phyloP scores from a whole-genome alignment of 768 basidiomycete genomes.

The Hericium alpestre region DNA sequence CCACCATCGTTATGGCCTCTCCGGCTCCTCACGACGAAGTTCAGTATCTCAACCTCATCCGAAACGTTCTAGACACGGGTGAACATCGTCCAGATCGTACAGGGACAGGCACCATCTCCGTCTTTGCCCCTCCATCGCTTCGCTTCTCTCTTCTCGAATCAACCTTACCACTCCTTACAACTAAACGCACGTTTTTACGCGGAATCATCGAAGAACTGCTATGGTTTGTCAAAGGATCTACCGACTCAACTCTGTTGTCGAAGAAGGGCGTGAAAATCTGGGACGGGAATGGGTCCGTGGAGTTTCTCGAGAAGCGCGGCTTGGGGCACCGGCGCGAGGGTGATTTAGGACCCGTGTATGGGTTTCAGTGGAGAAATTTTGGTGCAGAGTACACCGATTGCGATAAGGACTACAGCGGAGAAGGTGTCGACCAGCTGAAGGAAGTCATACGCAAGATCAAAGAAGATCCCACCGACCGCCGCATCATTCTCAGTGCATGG shows the following conservation, averaged over 20 bases:
- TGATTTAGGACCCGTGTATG: constrained; percentile 94
- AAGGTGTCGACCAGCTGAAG: constrained; percentile 86
- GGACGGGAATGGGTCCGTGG: constrained; percentile 91
- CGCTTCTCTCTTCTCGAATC: constrained; percentile 77
- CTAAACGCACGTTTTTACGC: constrained; percentile 86
- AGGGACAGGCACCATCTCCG: constrained; percentile 83
- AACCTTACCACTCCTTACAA: constrained; percentile 83
- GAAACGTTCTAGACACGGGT: constrained; percentile 63
- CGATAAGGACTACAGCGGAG: constrained; percentile 63
- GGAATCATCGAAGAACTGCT: constrained; percentile 90
- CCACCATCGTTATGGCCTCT: neutral
- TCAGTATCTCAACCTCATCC: constrained; percentile 82
- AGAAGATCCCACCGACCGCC: constrained; percentile 83
- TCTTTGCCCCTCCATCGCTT: constrained; percentile 85
- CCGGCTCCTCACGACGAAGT: constrained; percentile 57
- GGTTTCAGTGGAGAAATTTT: constrained; percentile 95
- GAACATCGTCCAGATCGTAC: constrained; percentile 83
- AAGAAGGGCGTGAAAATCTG: constrained; percentile 89
- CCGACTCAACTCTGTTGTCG: constrained; percentile 68
- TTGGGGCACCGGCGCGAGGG: constrained; percentile 79
- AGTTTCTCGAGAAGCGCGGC: constrained; percentile 78
- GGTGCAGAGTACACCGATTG: constrained; percentile 74
- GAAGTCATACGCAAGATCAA: constrained; percentile 90
- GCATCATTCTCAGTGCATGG: constrained; percentile 95
- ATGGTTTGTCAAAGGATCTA: constrained; percentile 85